Evolutionary conservation across 139 green algal species (phyloP), one percentile per base, ranked within the genome.

Genomic region (Coelastrella sp.): DNA sequence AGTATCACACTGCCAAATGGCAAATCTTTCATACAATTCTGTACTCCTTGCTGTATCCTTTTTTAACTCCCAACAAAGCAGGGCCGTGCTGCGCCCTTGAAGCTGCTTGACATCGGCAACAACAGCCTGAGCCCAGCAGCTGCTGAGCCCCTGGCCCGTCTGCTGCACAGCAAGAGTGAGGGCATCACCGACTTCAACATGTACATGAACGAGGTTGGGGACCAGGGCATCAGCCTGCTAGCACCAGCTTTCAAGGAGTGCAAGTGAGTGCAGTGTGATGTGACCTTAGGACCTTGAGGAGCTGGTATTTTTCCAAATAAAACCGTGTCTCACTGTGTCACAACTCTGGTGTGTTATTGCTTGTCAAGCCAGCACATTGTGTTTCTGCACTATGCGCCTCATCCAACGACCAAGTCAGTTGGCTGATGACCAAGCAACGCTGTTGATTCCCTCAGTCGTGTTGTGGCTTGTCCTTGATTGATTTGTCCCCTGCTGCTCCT

Each of bases 191-290:
- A 98, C 70, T 91, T 99, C 60, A 98, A 98, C 88, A 87, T 99
- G 25, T 98, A 99, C 95, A 99, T 99, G 96, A 99, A 99, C 91
- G 97, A 99, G 87, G 92, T 99, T 24, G 95, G 96, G 8, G 93
- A 99, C 86, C 90, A 85, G 8, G 98, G 97, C 8, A 90, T 96
- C 7, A 92, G 93, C 14, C 96, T 25, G 65, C 73, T 89, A 24
- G 72, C 88, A 83, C 56, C 85, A 87, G 88, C 88, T 1, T 66
- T 91, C n/a, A 75, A 84, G 66, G 78, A 73, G 14, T 91, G 88
- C 88, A 90, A 90, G 87, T 90, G 63, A 86, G 87, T 78, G 59
- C 6, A 4, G 74, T 14, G 35, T 49, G 35, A 49, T 49, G 35
- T 49, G 35, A 49, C 35, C 35, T 49, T 1, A 49, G 35, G 35